These are phyloP conservation scores for Rosa multiflora DNA, from an alignment of 306 rosid species.

Conservation along the genomic window DNA sequence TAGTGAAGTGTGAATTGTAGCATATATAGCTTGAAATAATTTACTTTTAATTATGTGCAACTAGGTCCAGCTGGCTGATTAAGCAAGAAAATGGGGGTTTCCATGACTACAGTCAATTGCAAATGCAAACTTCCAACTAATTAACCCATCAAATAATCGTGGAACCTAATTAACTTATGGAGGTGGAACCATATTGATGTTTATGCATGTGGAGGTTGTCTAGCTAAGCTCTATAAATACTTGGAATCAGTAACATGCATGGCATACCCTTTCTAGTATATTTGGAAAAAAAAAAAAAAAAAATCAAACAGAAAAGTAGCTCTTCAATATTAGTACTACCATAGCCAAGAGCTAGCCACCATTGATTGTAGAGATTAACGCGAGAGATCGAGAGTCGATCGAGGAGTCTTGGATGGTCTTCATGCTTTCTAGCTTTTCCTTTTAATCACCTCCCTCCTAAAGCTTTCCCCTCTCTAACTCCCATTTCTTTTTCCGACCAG, in stretches of 20 bases:
- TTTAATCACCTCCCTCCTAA: not conserved
- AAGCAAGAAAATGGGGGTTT: no score
- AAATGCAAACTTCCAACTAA: not conserved
- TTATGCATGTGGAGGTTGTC: not conserved
- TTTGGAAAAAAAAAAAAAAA: not conserved
- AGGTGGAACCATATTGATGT: not conserved
- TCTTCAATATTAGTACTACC: not conserved
- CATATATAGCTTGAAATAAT: no score
- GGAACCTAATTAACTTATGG: not conserved
- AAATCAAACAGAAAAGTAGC: not conserved
- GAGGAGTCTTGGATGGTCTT: not conserved
- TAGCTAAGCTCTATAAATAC: not conserved
- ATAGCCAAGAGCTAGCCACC: not conserved
- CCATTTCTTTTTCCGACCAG: not conserved
- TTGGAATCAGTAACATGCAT: slow-evolving; percentile 5
- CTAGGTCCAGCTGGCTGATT: no score
- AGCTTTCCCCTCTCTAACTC: not conserved
- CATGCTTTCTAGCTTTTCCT: not conserved
- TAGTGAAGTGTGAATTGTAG: not conserved
- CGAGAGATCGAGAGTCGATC: not conserved
- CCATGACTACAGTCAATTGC: not conserved
- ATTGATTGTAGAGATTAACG: not conserved
- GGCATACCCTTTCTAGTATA: not conserved
- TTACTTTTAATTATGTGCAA: no score
- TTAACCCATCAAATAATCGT: not conserved